Conservation (phyloP, 2,329 filamentous ascomycete species). For the Ophiosphaerella narmari region DNA sequence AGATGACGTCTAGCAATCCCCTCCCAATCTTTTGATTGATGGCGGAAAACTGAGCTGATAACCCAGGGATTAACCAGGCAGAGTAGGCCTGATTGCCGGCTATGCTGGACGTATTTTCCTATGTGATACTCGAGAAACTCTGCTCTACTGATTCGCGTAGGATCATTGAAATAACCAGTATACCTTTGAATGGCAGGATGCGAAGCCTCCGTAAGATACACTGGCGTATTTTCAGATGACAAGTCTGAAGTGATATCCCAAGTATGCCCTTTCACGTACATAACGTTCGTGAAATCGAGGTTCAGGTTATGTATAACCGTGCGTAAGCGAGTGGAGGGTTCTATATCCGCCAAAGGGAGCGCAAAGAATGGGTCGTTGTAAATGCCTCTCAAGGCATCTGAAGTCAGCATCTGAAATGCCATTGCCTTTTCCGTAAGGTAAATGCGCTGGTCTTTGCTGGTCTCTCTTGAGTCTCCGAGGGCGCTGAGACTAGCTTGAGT, state of each 20-base stretch:
- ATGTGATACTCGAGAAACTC: conserved; percentile 22
- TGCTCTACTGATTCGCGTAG: conserved; percentile 10
- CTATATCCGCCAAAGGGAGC: conserved; percentile 4
- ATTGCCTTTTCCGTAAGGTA: conserved; percentile 28
- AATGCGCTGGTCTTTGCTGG: conserved; percentile 19
- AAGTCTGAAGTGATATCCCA: conserved; percentile 19
- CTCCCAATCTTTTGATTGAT: conserved; percentile 27
- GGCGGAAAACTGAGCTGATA: conserved; percentile 26
- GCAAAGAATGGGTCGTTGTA: conserved; percentile 32
- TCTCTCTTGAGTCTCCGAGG: conserved; percentile 25
- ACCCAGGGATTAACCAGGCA: conserved; percentile 29
- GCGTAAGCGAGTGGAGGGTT: conserved; percentile 37
- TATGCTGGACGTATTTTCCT: conserved; percentile 18
- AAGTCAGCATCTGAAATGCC: conserved; percentile 23
- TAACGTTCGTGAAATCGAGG: conserved; percentile 26
- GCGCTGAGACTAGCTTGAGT: conserved; percentile 19
- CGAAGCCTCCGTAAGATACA: not conserved
- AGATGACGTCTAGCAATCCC: conserved; percentile 24
- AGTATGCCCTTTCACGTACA: conserved; percentile 33
- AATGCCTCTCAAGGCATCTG: conserved; percentile 24
- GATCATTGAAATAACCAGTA: conserved; percentile 12
- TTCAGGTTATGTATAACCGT: conserved; percentile 34
- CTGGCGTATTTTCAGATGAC: not conserved
- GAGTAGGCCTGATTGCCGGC: conserved; percentile 22
- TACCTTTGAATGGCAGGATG: conserved; percentile 12